phyloP scores from a whole-genome alignment of 2,329 filamentous ascomycete genomes.

The Bretziella fagacearum region DNA sequence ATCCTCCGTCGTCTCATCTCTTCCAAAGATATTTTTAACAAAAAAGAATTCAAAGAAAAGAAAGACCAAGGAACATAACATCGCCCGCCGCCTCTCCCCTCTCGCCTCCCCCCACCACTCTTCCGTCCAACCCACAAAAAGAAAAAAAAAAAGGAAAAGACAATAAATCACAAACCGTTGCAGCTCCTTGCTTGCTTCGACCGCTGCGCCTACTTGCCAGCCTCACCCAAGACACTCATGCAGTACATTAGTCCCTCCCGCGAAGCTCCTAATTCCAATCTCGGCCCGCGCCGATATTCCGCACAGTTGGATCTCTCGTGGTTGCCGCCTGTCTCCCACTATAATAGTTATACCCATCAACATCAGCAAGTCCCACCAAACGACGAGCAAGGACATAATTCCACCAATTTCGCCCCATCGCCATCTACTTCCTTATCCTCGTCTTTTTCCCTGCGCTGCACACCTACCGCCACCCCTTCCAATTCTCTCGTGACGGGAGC shows the following conservation, averaged over 20 bases:
- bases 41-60: too few species aligned
- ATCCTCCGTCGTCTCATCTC: too few species aligned
- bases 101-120: not conserved
- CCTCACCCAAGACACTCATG: slow-evolving; percentile 26
- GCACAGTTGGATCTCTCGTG: not conserved
- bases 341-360: slow-evolving; percentile 38
- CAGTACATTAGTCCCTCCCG: slow-evolving; percentile 30
- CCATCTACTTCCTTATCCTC: not conserved
- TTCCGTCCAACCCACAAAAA: too few species aligned
- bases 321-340: slow-evolving; percentile 23
- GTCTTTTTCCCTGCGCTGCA: not conserved
- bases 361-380: slow-evolving; percentile 25
- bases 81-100: too few species aligned
- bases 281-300: slow-evolving; percentile 38
- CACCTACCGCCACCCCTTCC: not conserved
- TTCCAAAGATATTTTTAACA: too few species aligned
- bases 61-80: too few species aligned
- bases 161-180: too few species aligned
- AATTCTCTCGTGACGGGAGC: slow-evolving; percentile 16
- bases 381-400: too few species aligned
- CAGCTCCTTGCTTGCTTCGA: not conserved
- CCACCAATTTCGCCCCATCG: not conserved
- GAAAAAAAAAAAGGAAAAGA: too few species aligned
- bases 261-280: slow-evolving; percentile 29
- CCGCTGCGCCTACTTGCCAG: too few species aligned